A percentile compares a stretch with the other conserved stretches of the same genome.
phyloP scores from a whole-genome alignment of 2,329 filamentous ascomycete genomes.

The Shiraia sp. region DNA sequence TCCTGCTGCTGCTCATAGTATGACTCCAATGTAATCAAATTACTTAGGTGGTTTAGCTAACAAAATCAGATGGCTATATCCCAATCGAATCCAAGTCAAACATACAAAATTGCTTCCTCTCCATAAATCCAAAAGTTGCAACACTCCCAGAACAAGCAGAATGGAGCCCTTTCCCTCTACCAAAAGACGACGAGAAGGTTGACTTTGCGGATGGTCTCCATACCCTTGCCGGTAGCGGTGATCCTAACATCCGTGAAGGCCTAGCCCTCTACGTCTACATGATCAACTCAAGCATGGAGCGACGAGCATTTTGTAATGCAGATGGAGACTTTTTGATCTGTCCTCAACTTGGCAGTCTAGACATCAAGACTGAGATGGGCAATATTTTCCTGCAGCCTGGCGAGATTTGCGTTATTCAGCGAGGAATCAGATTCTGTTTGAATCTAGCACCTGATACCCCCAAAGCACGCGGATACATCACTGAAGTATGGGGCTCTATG shows the following conservation, averaged over 20 bases:
- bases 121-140: conserved; percentile 52
- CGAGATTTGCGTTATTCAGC: conserved; percentile 48
- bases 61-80: conserved; percentile 29
- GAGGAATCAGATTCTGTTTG: conserved; percentile 45
- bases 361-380: conserved; percentile 47
- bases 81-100: conserved; percentile 36
- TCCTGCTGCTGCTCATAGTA: conserved; percentile 49
- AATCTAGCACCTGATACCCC: conserved; percentile 37
- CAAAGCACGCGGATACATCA: conserved; percentile 45
- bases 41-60: conserved; percentile 10
- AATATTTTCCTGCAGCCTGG: conserved; percentile 45
- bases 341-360: conserved; percentile 41
- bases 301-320: conserved; percentile 52
- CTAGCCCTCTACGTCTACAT: conserved; percentile 56
- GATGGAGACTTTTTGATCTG: conserved; percentile 46
- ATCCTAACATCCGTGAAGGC: conserved; percentile 56
- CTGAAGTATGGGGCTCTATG: conserved; percentile 47
- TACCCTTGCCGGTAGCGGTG: conserved; percentile 55
- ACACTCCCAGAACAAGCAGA: conserved; percentile 56
- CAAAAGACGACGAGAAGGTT: conserved; percentile 42
- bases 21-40: conserved; percentile 1
- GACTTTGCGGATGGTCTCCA: conserved; percentile 56
- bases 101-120: conserved; percentile 51
- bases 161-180: conserved; percentile 50
- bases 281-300: conserved; percentile 53